Conservation (phyloP, 192 early-diverging fungal species). For the Pilaira anomala region DNA sequence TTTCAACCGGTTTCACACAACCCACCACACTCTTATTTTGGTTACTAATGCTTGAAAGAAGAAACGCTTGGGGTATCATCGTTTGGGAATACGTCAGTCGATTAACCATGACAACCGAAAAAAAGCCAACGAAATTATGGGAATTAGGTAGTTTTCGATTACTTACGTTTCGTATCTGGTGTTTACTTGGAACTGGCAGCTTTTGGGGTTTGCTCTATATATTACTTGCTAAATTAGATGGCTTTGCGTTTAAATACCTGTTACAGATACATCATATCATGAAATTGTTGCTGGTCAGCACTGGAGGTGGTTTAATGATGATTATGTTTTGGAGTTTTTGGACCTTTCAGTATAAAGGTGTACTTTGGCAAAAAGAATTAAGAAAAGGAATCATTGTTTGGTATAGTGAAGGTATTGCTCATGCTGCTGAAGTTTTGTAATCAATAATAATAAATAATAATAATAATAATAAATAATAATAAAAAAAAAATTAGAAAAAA, state of each 20-base stretch:
- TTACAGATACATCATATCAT: slow-evolving; percentile 33
- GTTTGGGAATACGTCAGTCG: slow-evolving; percentile 49
- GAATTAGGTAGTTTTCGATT: slow-evolving; percentile 20
- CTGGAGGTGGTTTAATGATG: slow-evolving; percentile 45
- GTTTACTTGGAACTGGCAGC: slow-evolving; percentile 44
- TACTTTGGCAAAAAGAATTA: slow-evolving; percentile 51
- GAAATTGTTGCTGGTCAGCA: slow-evolving; percentile 38
- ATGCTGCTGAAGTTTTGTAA: slow-evolving; percentile 26
- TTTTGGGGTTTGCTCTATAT: slow-evolving; percentile 47
- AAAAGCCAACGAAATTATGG: not conserved
- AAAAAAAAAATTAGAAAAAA: not conserved
- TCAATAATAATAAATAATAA: not conserved
- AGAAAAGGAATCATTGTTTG: slow-evolving; percentile 53
- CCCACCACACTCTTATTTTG: slow-evolving; percentile 42
- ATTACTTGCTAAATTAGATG: slow-evolving; percentile 30
- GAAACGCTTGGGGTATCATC: slow-evolving; percentile 55
- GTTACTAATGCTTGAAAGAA: slow-evolving; percentile 41
- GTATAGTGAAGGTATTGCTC: slow-evolving; percentile 32
- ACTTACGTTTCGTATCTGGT: slow-evolving; percentile 45
- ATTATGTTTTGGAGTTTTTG: slow-evolving; percentile 54
- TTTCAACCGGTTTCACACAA: slow-evolving; percentile 37
- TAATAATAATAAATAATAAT: not conserved
- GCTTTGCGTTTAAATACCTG: slow-evolving; percentile 19
- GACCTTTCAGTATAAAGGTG: slow-evolving; percentile 54
- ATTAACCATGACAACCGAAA: slow-evolving; percentile 38